phyloP scores from a whole-genome alignment of 1,284 basidiomycete genomes.

The Trichosporon sp. region DNA sequence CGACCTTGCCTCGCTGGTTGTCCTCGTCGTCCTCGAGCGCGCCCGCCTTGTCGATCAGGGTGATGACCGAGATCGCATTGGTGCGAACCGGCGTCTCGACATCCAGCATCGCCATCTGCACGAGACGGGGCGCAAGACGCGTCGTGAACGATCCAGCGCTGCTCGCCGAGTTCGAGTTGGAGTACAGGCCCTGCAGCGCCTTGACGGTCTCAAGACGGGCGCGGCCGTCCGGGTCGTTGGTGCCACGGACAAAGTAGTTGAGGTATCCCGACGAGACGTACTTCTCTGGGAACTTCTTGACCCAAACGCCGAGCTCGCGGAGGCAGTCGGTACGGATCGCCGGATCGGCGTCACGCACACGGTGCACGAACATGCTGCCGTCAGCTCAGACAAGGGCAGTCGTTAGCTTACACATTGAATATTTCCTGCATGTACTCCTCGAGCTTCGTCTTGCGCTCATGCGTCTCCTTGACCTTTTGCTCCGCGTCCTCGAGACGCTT shows the following conservation, averaged over 20 bases:
- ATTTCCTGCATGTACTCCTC: slow-evolving; percentile 84
- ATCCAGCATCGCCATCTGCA: slow-evolving; percentile 91
- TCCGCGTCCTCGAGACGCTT: slow-evolving; percentile 74
- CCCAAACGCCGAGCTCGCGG: slow-evolving; percentile 86
- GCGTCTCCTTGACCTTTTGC: slow-evolving; percentile 72
- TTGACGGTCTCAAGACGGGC: slow-evolving; percentile 75
- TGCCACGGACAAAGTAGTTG: slow-evolving; percentile 65
- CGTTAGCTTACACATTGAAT: slow-evolving; percentile 72
- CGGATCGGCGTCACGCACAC: slow-evolving; percentile 91
- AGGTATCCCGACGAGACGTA: slow-evolving; percentile 86
- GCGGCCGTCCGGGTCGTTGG: slow-evolving; percentile 46
- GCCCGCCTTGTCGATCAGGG: slow-evolving; percentile 75
- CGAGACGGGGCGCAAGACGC: slow-evolving; percentile 82
- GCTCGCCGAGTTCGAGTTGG: slow-evolving; percentile 60
- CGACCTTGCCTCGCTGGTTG: slow-evolving; percentile 66
- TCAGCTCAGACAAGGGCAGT: not conserved
- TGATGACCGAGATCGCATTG: slow-evolving; percentile 79
- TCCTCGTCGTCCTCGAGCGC: slow-evolving; percentile 84
- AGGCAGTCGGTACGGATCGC: slow-evolving; percentile 92
- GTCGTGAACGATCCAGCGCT: slow-evolving; percentile 83
- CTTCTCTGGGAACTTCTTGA: slow-evolving; percentile 80
- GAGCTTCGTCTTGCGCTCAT: slow-evolving; percentile 70
- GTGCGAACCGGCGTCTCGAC: slow-evolving; percentile 81
- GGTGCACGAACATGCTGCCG: slow-evolving; percentile 87
- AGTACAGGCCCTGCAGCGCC: slow-evolving; percentile 77